Base-by-base conservation (phyloP, 2,329 filamentous ascomycete genomes). In the Penicillium sp. region DNA sequence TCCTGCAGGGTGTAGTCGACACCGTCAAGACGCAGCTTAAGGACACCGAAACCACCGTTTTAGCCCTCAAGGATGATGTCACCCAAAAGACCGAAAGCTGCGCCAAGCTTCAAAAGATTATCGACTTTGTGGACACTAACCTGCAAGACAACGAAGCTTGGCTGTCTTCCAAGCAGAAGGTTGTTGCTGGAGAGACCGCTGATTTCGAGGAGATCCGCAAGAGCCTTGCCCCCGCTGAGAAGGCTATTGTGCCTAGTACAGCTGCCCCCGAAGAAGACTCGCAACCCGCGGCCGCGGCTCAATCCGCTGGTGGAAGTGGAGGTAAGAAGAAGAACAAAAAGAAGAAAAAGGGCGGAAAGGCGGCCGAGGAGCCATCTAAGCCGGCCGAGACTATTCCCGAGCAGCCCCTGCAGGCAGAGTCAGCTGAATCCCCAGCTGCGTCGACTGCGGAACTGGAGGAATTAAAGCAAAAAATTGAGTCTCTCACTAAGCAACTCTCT, bases 261-360 rank as follows among this genome's bases (percentile, higher is more conserved):
- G 8, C 52, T 53, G 49, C 59, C 6, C 60, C 60, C 9, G 70
- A 65, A 41, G 55, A 63, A n/a, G 58, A 69, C 43, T 55, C 46
- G 10, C 68, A 67, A 52, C 48, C 63, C 22, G 46, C 62, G 19
- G 56, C 56, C 37, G 43, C 63, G 1, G 26, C 63, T 16, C 53
- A 54, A 3, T 57, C 66, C 19, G 64, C 66, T 29, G 50, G 64
- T 16, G 68, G 39, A 71, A 41, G 35, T 3, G 70, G 75, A 14
- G 73, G 79, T 11, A 77, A 77, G 57, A 93, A 92, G 77, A 96
- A 91, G 75, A 96, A 92, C 63, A 90, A 90, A 72, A 96, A 93
- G 80, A 96, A 96, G 83, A 90, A 88, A 75, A 93, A 93, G 79
- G 86, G 84, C 19, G 84, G 82, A 31, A 85, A 84, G 61, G 73